A percentile compares a stretch with the other conserved stretches of the same genome.
These are phyloP conservation scores for Mortierella sp. DNA, from an alignment of 371 early-diverging fungal species.

Conservation along the genomic window DNA sequence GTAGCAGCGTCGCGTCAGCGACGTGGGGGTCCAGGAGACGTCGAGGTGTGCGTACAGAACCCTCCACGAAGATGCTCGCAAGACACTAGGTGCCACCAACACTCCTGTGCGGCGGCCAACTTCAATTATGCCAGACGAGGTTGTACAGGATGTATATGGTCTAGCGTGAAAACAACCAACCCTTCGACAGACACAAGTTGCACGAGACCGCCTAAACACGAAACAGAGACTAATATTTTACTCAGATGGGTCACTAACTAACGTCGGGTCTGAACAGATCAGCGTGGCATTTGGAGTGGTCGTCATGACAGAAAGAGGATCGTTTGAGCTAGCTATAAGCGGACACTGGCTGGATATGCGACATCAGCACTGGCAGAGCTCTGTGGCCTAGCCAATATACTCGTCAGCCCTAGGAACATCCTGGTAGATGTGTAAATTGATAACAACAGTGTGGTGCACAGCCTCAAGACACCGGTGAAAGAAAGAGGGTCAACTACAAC, in stretches of 20 bases:
- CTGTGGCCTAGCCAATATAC: constrained; percentile 6
- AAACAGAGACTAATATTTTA: neutral
- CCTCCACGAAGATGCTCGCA: too few species aligned
- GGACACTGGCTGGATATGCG: neutral
- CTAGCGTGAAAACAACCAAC: neutral
- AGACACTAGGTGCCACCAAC: too few species aligned
- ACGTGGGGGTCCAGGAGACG: too few species aligned
- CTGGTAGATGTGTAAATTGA: neutral
- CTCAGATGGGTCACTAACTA: constrained; percentile 4
- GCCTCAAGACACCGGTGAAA: neutral
- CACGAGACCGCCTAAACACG: neutral
- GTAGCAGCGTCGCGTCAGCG: too few species aligned
- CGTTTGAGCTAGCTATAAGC: too few species aligned
- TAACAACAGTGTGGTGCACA: constrained; percentile 8
- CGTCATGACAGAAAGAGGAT: neutral
- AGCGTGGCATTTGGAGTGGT: constrained; percentile 5
- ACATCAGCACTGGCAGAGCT: constrained; percentile 18
- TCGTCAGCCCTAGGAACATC: constrained; percentile 7
- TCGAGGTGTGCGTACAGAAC: too few species aligned
- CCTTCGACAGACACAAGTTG: neutral
- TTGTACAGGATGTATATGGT: neutral
- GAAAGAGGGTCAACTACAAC: neutral
- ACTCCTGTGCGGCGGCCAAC: too few species aligned
- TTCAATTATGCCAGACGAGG: neutral
- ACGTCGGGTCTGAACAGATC: neutral